Evolutionary conservation across 352 stramenopile species (phyloP).

Genomic region (Globisporangium parvum): DNA sequence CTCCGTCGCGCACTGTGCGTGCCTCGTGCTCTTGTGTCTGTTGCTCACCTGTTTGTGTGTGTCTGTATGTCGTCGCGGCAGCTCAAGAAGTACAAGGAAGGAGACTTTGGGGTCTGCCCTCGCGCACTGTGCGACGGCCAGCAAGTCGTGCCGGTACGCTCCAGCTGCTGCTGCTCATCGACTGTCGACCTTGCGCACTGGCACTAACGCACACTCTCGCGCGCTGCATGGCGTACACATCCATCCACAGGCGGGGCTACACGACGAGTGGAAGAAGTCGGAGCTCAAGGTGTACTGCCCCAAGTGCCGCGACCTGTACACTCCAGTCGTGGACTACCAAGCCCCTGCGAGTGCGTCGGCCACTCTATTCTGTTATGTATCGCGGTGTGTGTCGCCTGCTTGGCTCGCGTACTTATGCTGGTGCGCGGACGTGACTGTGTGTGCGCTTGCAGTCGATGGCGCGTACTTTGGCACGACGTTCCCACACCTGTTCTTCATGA

Average conservation of each 20-base stretch:
- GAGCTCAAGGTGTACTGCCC: conserved; percentile 90
- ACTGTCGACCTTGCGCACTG: no score
- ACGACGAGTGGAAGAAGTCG: conserved; percentile 87
- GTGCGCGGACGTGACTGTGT: neutral
- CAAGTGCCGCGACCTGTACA: conserved; percentile 87
- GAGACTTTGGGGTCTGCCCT: conserved; percentile 84
- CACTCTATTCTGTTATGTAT: neutral
- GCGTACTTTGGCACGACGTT: conserved; percentile 99
- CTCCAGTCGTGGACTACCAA: conserved; percentile 78
- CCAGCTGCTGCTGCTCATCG: neutral
- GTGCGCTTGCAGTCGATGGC: conserved; percentile 86
- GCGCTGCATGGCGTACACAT: neutral
- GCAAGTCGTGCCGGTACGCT: conserved; percentile 63
- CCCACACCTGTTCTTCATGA: conserved; percentile 98
- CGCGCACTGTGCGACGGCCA: conserved; percentile 81
- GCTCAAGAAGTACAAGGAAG: conserved; percentile 88
- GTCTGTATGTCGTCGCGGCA: conserved; percentile 13
- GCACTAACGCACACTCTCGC: no score
- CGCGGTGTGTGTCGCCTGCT: conserved; percentile 5
- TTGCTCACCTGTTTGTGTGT: neutral
- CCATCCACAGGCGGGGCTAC: conserved; percentile 70
- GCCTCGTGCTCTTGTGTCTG: no score
- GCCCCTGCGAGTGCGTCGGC: conserved; percentile 66
- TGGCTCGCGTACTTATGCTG: neutral
- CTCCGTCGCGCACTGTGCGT: no score